Evolutionary conservation across 352 stramenopile species (phyloP).

Genomic region (Phytophthora niederhauseri): DNA sequence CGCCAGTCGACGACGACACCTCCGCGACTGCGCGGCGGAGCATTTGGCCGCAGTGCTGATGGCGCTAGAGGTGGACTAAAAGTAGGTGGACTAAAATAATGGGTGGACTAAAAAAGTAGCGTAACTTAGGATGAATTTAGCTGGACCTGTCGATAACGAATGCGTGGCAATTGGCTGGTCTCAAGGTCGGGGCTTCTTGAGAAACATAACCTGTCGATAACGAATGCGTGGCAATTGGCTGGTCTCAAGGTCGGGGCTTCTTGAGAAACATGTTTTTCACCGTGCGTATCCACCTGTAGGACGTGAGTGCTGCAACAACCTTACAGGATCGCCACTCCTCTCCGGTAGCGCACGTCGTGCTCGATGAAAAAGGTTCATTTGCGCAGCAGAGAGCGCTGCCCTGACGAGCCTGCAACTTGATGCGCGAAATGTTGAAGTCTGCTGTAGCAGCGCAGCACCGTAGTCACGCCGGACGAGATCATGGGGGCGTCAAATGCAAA

Average conservation of each 20-base stretch:
- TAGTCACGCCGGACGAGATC: slow-evolving; percentile 14
- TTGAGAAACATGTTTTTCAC: slow-evolving; percentile 5
- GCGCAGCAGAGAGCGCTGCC: slow-evolving; percentile 13
- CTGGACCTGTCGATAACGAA: too few relatives aligned
- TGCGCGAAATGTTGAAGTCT: slow-evolving; percentile 18
- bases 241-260: background rate
- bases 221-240: too few relatives aligned
- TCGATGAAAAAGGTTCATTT: slow-evolving; percentile 21
- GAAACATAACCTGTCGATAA: too few relatives aligned
- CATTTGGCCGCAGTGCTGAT: background rate
- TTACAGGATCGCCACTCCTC: slow-evolving; percentile 29
- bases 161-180: too few relatives aligned
- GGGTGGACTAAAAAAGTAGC: too few relatives aligned
- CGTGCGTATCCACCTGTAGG: slow-evolving; percentile 15
- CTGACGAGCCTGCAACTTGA: slow-evolving; percentile 2
- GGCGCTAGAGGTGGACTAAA: too few relatives aligned
- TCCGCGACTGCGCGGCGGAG: background rate
- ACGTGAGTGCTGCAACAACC: slow-evolving; percentile 14
- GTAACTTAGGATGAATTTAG: too few relatives aligned
- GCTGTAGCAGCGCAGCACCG: background rate
- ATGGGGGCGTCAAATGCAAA: slow-evolving; percentile 8
- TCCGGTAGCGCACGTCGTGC: slow-evolving; percentile 15
- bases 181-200: background rate
- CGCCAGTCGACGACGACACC: background rate
- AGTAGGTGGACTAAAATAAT: too few relatives aligned